Evolutionary conservation across 441 rosid species (phyloP), one percentile per base, ranked within the genome.

Genomic region (Pelargonium australe): DNA sequence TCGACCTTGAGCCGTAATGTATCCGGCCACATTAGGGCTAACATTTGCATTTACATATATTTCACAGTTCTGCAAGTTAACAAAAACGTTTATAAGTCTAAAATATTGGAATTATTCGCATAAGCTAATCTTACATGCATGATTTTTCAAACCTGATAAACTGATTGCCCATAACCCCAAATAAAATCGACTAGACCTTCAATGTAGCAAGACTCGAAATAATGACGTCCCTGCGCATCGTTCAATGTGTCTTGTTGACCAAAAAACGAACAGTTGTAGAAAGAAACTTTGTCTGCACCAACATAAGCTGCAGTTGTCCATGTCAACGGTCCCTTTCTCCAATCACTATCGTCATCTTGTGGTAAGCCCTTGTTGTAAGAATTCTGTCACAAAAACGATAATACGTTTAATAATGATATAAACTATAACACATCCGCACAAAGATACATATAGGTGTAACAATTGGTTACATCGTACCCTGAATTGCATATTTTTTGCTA

Each of bases 151-250:
- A 87, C 89, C 83, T 79, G 45, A 67, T 79, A 86, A 0, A 77
- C 58, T 7, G 91, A 86, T 45, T 75, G 84, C 14, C 81, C 85
- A 1, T 2, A 0, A 0, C 88, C 90, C 85, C 84, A 86, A 8
- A 89, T 89, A 77, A 89, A 89, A 78, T 89, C 89, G 0, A 76
- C 3, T 7, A 77, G 75, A 6, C 91, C 91, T 80, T 79, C 70
- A 11, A 89, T 81, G 67, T 79, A 79, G 73, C 90, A 89, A 5
- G 49, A 44, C 2, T 69, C 1, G 34, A 76, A 86, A 43, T 69
- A 86, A 14, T 89, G 89, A 1, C 86, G 87, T 7, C 88, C 91
- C 0, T 0, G 1, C 4, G 23, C 5, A 68, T 88, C 87, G 10
- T 77, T 53, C 1, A 86, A 23, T 0, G 89, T 85, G 73, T 86